Base-by-base conservation (phyloP, 73 alveolate genomes). In the Tetrahymena malaccensis region DNA sequence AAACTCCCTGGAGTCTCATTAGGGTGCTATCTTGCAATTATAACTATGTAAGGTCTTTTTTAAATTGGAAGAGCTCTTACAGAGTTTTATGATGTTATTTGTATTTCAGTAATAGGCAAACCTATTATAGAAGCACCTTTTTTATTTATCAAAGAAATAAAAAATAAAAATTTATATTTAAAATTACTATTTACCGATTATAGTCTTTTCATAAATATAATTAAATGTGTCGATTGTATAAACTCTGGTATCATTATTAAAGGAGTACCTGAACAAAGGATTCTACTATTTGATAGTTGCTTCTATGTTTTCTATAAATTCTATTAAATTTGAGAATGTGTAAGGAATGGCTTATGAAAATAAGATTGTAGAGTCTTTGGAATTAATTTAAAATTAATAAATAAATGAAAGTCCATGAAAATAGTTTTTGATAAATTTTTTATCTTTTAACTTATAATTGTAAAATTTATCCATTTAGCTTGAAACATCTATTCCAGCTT, bases 11-110 rank as follows among this genome's bases (percentile, higher is more conserved):
- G 98, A 9, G 99, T 98, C 93, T 98, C 99, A 19, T 98, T 98
- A 11, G 99, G 99, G 94, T 98, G 99, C 70, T 96, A 95, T 21
- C 99, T 35, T 21, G 98, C 99, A 43, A 96, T 96, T 50, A 98
- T 89, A 33, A 98, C 94, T 11, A 97, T 70, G 31, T 70, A 70
- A 25, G 89, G 89, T 11, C 89, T 70, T 22, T 70, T 70, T 70
- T 70, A n/a, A 15, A 70, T 70, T 8, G 34, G 17, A n/a, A 70
- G 37, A 8, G 89, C 89, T 31, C 89, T 70, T n/a, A 27, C 34
- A 70, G 89, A 70, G 37, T 70, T 70, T 70, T n/a, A 33, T 7
- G 89, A n/a, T 27, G 89, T 70, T 11, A 70, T 70, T n/a, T 70
- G 31, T 22, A 70, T 27, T 33, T 70, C 89, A 9, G 89, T 70